Evolutionary conservation across 805 yeast species (phyloP).

Genomic region (Kluyveromyces wickerhamii): DNA sequence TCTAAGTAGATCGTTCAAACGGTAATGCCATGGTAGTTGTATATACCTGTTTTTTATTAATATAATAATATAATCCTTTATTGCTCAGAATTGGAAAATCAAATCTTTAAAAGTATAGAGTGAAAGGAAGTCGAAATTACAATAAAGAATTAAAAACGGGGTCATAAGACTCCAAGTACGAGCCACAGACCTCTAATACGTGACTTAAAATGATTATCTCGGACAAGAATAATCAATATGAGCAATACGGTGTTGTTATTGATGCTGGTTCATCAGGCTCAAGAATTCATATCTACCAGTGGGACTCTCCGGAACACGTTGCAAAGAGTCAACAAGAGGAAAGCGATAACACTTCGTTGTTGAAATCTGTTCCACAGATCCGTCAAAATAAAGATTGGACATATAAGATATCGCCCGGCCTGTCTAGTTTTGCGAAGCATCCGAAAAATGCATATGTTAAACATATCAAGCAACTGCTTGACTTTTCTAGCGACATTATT

Average conservation of each 20-base stretch:
- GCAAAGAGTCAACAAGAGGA: conserved; percentile 2
- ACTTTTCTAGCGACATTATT: conserved; percentile 61
- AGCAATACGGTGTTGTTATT: conserved; percentile 72
- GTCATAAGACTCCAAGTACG: too few relatives aligned
- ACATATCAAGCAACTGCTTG: conserved; percentile 59
- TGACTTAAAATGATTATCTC: conserved; percentile 3
- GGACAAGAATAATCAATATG: conserved; percentile 7
- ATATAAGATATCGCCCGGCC: conserved; percentile 71
- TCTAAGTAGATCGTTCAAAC: too few relatives aligned
- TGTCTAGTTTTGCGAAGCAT: conserved; percentile 56
- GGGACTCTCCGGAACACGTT: conserved; percentile 48
- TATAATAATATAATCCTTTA: too few relatives aligned
- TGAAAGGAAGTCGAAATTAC: too few relatives aligned
- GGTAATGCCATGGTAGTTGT: background rate
- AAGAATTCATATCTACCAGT: conserved; percentile 71
- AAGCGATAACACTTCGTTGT: conserved; percentile 26
- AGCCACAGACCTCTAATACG: too few relatives aligned
- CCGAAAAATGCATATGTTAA: conserved; percentile 55
- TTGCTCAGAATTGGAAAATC: too few relatives aligned
- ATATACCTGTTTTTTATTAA: too few relatives aligned
- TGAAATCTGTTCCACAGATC: conserved; percentile 61
- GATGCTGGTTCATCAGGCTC: conserved; percentile 98
- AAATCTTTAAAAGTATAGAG: too few relatives aligned
- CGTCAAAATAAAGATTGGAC: conserved; percentile 62
- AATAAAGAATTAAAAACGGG: too few relatives aligned